Evolutionary conservation across 805 yeast genomes (phyloP), one percentile per base, ranked within the genome.

Genomic region (Saturnispora zaruensis): DNA sequence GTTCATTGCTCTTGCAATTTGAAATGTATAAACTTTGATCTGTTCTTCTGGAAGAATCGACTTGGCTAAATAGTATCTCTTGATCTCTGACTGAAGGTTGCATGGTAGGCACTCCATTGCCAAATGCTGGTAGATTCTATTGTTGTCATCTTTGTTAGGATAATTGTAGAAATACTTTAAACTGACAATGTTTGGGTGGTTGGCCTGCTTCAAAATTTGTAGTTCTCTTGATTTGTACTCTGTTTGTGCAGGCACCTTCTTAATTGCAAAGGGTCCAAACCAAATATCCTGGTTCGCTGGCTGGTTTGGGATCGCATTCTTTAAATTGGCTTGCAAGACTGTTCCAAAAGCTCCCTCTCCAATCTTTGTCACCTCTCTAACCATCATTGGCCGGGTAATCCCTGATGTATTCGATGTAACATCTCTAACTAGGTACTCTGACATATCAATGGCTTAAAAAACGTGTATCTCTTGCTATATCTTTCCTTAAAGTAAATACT

Each of bases 321-420:
- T 59, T 57, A 63, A 68, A 55, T 78, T 77, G 1, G 93, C 91
- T 61, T 84, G 89, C 13, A 83, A 82, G 8, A 86, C 95, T 2
- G 87, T 84, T 36, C 95, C 95, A 61, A 86, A 86, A 5, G 93
- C 93, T 40, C 95, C 95, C 65, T 85, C 87, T 9, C 95, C 95
- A 46, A 86, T 83, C 59, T 80, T 78, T 51, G 81, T 81, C 61
- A 81, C 79, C 59, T 86, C 91, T 56, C 75, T 78, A 21, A 86
- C 76, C 33, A 79, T 68, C 91, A 85, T 85, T 48, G 80, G 77
- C 57, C 73, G 71, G 6, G 76, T 67, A 13, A 66, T 63, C 42
- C 75, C 74, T 2, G 82, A 73, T 49, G 71, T 70, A 61, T 81
- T 82, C 47, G 82, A 77, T 33, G 82, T 77, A 44, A 85, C 91